Conservation (phyloP, 1,284 basidiomycete species). For the Cryptococcus wingfieldii region DNA sequence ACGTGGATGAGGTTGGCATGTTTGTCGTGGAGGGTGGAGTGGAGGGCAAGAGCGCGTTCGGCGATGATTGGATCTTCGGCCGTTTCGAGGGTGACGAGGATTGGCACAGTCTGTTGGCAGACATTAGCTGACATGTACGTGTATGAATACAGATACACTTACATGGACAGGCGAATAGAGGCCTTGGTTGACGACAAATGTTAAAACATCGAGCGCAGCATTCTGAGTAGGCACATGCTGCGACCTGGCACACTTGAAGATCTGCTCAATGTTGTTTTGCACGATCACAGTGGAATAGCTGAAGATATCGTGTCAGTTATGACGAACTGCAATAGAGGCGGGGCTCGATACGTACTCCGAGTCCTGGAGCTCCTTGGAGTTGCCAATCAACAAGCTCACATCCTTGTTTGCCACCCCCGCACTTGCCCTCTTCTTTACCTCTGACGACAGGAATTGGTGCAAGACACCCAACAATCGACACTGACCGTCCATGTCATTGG, state of each 20-base stretch:
- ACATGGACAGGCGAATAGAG: slow-evolving; percentile 89
- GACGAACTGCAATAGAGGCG: neutral
- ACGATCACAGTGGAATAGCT: slow-evolving; percentile 91
- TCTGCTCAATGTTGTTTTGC: slow-evolving; percentile 80
- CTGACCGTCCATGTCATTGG: slow-evolving; percentile 64
- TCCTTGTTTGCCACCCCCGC: slow-evolving; percentile 50
- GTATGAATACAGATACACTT: slow-evolving; percentile 16
- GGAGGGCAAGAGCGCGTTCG: slow-evolving; percentile 71
- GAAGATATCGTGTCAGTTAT: slow-evolving; percentile 6
- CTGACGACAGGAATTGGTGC: slow-evolving; percentile 79
- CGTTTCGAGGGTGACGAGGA: slow-evolving; percentile 90
- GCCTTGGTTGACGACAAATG: slow-evolving; percentile 89
- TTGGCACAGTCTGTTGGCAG: slow-evolving; percentile 70
- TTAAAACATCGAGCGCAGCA: slow-evolving; percentile 83
- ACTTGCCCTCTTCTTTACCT: slow-evolving; percentile 63
- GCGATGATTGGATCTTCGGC: slow-evolving; percentile 62
- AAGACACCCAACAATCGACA: slow-evolving; percentile 77
- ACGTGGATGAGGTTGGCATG: slow-evolving; percentile 85
- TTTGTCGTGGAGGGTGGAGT: slow-evolving; percentile 77
- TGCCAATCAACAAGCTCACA: slow-evolving; percentile 89
- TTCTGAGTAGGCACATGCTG: slow-evolving; percentile 67
- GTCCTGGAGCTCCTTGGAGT: slow-evolving; percentile 89
- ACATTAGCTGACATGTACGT: slow-evolving; percentile 1
- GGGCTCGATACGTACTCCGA: slow-evolving; percentile 66
- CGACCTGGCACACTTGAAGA: slow-evolving; percentile 75